Percentiles rank a stretch among this genome's conserved stretches.
Conservation (phyloP, 768 basidiomycete species). For the Udeniomyces megalosporus region DNA sequence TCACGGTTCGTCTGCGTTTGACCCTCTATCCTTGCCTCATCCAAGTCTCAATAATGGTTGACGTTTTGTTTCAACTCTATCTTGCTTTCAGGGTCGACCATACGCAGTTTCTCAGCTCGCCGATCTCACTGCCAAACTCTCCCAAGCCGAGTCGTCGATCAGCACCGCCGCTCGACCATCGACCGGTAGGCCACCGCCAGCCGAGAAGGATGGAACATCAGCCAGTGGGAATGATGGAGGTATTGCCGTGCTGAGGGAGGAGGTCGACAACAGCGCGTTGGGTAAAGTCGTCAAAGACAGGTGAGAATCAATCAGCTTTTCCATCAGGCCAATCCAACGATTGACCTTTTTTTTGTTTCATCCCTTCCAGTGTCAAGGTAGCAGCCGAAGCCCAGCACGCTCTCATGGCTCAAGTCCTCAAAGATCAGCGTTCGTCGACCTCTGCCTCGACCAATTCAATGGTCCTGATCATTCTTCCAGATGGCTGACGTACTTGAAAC, state of each 20-base stretch:
- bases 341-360: not conserved
- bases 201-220: slow-evolving; percentile 30
- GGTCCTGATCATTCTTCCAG: not conserved
- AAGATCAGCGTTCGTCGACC: slow-evolving; percentile 37
- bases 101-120: slow-evolving; percentile 82
- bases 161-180: slow-evolving; percentile 6
- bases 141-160: slow-evolving; percentile 22
- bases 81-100: slow-evolving; percentile 55
- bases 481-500: too few relatives aligned
- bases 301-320: slow-evolving; percentile 31
- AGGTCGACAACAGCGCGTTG: slow-evolving; percentile 53
- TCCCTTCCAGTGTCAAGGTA: slow-evolving; percentile 53
- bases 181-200: slow-evolving; percentile 17
- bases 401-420: slow-evolving; percentile 79
- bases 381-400: slow-evolving; percentile 85
- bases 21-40: not conserved
- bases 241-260: slow-evolving; percentile 59
- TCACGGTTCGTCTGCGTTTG: slow-evolving; percentile 56
- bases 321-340: too few relatives aligned
- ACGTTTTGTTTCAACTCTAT: not conserved
- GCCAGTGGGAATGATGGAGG: not conserved
- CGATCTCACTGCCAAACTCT: slow-evolving; percentile 77
- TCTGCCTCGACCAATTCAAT: not conserved
- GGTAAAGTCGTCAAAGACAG: slow-evolving; percentile 83
- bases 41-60: not conserved